These are phyloP conservation scores for Parachlorella kessleri DNA, from an alignment of 139 green algal genomes.

Conservation along the genomic window DNA sequence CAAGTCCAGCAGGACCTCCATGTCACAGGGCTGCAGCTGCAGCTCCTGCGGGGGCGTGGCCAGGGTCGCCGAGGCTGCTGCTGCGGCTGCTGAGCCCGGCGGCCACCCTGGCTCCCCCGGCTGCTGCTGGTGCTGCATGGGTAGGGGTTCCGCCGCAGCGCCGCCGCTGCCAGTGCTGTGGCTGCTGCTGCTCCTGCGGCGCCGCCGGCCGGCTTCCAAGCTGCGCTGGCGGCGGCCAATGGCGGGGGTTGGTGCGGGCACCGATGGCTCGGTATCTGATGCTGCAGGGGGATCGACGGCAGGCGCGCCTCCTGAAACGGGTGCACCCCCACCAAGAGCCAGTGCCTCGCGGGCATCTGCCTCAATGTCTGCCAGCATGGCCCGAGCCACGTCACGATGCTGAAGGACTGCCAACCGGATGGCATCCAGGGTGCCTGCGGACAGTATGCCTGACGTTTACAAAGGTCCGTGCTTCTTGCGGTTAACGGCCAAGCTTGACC, in stretches of 20 bases:
- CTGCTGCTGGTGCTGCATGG: too few species aligned
- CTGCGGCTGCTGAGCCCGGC: neutral
- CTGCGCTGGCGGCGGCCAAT: too few species aligned
- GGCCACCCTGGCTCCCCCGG: neutral
- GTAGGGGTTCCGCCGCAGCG: too few species aligned
- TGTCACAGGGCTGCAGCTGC: conserved; percentile 13
- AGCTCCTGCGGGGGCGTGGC: neutral
- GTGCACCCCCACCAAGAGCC: neutral
- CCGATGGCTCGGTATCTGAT: neutral
- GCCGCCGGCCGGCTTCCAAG: neutral
- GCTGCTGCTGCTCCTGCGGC: neutral
- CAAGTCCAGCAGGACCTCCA: conserved; percentile 42
- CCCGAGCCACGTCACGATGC: conserved; percentile 31
- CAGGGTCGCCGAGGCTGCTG: neutral
- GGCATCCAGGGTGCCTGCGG: conserved; percentile 36
- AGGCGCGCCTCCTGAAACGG: too few species aligned
- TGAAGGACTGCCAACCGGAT: conserved; percentile 46
- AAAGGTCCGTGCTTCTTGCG: too few species aligned
- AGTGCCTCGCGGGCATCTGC: neutral
- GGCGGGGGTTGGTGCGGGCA: neutral
- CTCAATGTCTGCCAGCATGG: conserved; percentile 36
- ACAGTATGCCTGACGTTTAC: too few species aligned
- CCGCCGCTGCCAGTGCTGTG: neutral
- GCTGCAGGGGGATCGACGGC: neutral
- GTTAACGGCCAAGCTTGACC: too few species aligned